Conservation (phyloP, 2,329 filamentous ascomycete genomes). For the Arthroderma sp. region DNA sequence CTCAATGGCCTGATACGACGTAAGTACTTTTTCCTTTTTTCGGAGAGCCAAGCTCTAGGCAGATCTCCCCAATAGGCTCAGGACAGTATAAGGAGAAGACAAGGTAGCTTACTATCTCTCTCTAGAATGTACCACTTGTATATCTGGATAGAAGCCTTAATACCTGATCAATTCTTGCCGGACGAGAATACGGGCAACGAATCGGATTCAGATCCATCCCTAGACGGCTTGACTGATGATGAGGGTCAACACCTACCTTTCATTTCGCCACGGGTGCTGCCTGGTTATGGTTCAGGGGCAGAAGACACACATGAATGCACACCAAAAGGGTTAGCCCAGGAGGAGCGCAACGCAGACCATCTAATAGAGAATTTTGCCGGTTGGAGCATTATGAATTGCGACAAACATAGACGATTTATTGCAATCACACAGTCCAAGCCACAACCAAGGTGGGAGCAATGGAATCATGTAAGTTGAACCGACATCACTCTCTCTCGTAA, state of each 20-base stretch:
- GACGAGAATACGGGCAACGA: no score
- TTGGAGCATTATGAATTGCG: constrained; percentile 21
- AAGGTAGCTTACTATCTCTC: not conserved
- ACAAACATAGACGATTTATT: constrained; percentile 21
- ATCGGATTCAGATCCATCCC: constrained; percentile 6
- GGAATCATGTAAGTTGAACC: constrained; percentile 17
- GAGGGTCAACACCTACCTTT: constrained; percentile 16
- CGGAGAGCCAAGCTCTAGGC: no score
- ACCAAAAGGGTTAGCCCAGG: constrained; percentile 16
- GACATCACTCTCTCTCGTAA: not conserved
- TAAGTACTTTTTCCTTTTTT: constrained; percentile 7
- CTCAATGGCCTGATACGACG: constrained; percentile 10
- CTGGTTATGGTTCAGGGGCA: constrained; percentile 17
- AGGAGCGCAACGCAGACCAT: constrained; percentile 22
- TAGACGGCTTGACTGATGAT: constrained; percentile 15
- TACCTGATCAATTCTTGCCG: constrained; percentile 9
- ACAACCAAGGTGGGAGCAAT: constrained; percentile 17
- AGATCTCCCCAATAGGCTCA: no score
- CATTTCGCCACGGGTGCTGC: constrained; percentile 18
- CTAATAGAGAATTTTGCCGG: constrained; percentile 28
- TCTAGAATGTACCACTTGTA: constrained; percentile 17
- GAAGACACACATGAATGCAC: constrained; percentile 14
- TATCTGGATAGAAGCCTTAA: constrained; percentile 16
- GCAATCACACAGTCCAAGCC: constrained; percentile 17
- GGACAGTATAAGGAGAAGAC: not conserved